Evolutionary conservation across 179 eudicot species (phyloP), one percentile per base, ranked within the genome.

Genomic region (Beta corolliflora): DNA sequence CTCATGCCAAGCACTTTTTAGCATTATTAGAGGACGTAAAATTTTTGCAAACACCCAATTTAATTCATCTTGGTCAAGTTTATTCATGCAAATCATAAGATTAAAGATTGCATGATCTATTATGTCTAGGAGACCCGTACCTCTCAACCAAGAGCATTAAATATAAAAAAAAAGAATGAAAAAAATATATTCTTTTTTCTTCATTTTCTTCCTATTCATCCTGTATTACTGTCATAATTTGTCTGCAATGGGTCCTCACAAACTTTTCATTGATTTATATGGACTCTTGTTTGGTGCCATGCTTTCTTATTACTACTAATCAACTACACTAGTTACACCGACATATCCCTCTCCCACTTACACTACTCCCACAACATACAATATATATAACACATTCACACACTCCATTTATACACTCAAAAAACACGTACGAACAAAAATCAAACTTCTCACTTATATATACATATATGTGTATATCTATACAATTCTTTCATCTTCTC

Each of bases 291-390:
- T 65, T 65, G 16, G 16, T 19, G 3, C 81, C 68, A 70, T 79
- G 31, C 82, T 60, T 76, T 60, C 29, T 71, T 77, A 16, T 74
- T 16, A 55, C 81, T 69, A 29, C 80, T 25, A 44, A 50, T 56
- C 71, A 6, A 48, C 53, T 9, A 66, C 63, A 46, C 81, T 55
- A 36, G 41, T 36, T 68, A 66, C 64, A 78, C 71, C 76, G 48
- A 46, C 58, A 61, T 45, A 53, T 55, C 13, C 36, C 23, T 54
- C 46, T 53, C 64, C 13, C 63, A 3, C 53, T 48, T 48, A 55
- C 59, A 52, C 16, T 59, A 18, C 74, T 41, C 76, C 9, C 76
- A 50, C 76, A 21, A 41, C 76, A 23, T 60, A 50, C 76, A 21
- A 36, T 36, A 36, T 36, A 36, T 36, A 36, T 36, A 36, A 36